Evolutionary conservation across 208 protist species (phyloP).

Genomic region (Acanthamoeba triangularis): DNA sequence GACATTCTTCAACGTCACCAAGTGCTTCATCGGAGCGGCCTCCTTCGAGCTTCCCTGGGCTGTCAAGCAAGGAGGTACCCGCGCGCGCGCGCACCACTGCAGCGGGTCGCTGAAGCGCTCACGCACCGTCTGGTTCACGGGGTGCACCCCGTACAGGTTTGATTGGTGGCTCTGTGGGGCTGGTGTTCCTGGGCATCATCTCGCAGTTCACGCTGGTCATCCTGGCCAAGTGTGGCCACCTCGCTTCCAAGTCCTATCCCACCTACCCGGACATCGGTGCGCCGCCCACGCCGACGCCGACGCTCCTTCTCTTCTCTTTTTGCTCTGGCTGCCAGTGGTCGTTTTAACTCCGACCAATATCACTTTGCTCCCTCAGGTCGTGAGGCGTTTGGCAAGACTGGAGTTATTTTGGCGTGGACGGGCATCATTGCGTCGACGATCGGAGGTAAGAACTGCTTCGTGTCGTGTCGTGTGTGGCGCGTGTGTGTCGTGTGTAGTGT

Average conservation of each 20-base stretch:
- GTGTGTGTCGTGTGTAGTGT: neutral
- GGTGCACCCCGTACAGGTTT: neutral
- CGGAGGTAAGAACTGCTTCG: neutral
- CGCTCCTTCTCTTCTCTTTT: neutral
- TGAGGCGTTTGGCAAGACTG: slow-evolving; percentile 20
- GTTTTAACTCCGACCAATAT: neutral
- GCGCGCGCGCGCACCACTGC: neutral
- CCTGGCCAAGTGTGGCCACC: slow-evolving; percentile 62
- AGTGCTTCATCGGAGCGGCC: slow-evolving; percentile 67
- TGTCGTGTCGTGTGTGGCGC: neutral
- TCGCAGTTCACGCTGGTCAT: slow-evolving; percentile 53
- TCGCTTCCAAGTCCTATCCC: slow-evolving; percentile 1
- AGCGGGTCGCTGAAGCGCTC: neutral
- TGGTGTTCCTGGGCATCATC: slow-evolving; percentile 19
- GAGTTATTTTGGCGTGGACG: slow-evolving; percentile 53
- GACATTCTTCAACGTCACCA: slow-evolving; percentile 63
- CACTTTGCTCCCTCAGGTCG: neutral
- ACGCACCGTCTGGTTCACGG: neutral
- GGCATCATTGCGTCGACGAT: slow-evolving; percentile 42
- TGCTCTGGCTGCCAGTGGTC: neutral
- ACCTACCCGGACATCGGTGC: slow-evolving; percentile 52
- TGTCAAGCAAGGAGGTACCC: slow-evolving; percentile 42
- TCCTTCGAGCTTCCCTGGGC: slow-evolving; percentile 63
- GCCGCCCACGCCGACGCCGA: neutral
- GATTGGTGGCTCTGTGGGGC: slow-evolving; percentile 29